phyloP scores from a whole-genome alignment of 2,329 filamentous ascomycete species.

The Sodiomyces alkalinus region DNA sequence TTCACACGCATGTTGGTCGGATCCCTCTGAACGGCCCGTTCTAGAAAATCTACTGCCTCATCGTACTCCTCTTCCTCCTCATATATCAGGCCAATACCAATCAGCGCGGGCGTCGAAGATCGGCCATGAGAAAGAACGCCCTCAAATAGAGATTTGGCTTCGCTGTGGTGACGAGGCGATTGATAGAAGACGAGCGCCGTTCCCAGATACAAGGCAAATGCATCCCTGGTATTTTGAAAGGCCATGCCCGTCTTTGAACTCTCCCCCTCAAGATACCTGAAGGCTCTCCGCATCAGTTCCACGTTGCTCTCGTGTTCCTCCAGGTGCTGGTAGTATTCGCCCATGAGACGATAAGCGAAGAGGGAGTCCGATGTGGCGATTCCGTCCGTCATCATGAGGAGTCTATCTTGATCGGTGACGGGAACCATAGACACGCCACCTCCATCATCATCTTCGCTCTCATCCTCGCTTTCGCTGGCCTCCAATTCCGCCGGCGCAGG shows the following conservation, averaged over 20 bases:
- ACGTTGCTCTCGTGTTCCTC: conserved; percentile 76
- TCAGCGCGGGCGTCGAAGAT: conserved; percentile 63
- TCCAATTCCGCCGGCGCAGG: conserved; percentile 10
- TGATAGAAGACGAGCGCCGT: conserved; percentile 88
- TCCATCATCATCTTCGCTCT: conserved; percentile 45
- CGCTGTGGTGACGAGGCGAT: conserved; percentile 73
- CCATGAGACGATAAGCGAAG: conserved; percentile 70
- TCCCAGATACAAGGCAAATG: conserved; percentile 61
- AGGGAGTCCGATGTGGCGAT: conserved; percentile 53
- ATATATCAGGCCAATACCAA: conserved; percentile 80
- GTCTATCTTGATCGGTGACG: conserved; percentile 59
- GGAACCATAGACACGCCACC: conserved; percentile 38
- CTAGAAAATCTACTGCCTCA: conserved; percentile 67
- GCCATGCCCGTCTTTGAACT: conserved; percentile 50
- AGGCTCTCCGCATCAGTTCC: conserved; percentile 63
- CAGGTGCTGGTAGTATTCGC: conserved; percentile 67
- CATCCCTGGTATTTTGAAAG: conserved; percentile 56
- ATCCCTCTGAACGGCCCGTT: conserved; percentile 60
- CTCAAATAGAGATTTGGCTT: conserved; percentile 78
- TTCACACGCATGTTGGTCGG: conserved; percentile 60
- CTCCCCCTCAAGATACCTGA: conserved; percentile 44
- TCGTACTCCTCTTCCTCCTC: conserved; percentile 86
- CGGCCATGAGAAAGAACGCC: conserved; percentile 62
- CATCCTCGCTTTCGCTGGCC: conserved; percentile 23
- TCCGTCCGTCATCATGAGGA: conserved; percentile 68